Base-by-base conservation (phyloP, 176 grass and related monocot genomes). In the Rhipidocladum racemiflorum region DNA sequence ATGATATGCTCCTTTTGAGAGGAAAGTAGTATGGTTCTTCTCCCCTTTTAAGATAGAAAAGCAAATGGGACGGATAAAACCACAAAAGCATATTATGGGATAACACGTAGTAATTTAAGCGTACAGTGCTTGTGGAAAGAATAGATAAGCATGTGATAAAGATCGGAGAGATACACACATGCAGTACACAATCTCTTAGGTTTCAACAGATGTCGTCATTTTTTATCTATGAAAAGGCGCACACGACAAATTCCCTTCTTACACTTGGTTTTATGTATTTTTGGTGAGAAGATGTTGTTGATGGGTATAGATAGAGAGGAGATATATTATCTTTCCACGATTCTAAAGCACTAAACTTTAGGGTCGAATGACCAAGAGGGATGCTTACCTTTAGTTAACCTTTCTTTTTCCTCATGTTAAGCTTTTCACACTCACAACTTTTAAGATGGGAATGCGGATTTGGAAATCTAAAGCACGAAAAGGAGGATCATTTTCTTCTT, bases 341-440 rank as follows among this genome's bases (percentile, higher is more conserved):
- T 95, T 95, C 87, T 80, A 88, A 95, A 95, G 90, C 82, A 88
- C 55, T 65, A 78, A 68, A 77, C 88, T 93, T 88, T 88, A 77
- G 75, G 68, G 81, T 85, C 36, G 79, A 88, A 92, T 89, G 90
- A 90, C 81, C 85, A 85, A 78, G 71, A 23, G 55, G 61, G 71
- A 83, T 90, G 81, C 90, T 89, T 94, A 91, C 91, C 92, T 85
- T 84, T 86, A 57, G 76, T 74, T 84, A 92, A 83, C 15, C 76
- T 83, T 83, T 92, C 56, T 81, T 78, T 69, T 35, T 42, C 44
- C 81, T 88, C 81, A 88, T 91, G 82, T 88, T 87, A 85, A 90
- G 73, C 88, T 88, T 93, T 92, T 82, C 64, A 87, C 65, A 79
- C 82, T 82, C 88, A 89, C 88, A 75, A 83, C 85, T 94, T 91